Percentiles rank a stretch among this genome's conserved stretches.
These are phyloP conservation scores for Silene coronaria DNA, from an alignment of 179 eudicot species.

Conservation along the genomic window DNA sequence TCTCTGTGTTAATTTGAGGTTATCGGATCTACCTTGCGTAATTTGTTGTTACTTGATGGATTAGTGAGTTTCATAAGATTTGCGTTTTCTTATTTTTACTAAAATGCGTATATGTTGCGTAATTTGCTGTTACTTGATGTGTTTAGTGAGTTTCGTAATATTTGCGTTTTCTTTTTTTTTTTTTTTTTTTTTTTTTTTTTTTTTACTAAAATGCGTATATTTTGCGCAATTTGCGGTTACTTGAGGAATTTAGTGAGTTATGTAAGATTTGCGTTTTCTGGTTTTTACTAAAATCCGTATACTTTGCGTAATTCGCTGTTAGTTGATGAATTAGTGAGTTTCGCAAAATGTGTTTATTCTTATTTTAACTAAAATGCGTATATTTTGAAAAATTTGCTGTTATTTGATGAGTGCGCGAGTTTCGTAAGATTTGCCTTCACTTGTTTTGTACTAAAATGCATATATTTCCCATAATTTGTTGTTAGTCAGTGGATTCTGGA, in stretches of 20 bases:
- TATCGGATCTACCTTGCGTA: slow-evolving; percentile 16
- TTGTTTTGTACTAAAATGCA: not conserved
- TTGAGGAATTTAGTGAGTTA: not conserved
- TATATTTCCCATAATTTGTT: not conserved
- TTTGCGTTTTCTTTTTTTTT: not conserved
- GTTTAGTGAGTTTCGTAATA: not conserved
- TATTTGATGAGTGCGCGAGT: not conserved
- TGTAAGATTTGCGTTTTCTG: not conserved
- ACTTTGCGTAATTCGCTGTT: slow-evolving; percentile 3
- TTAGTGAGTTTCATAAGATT: not conserved
- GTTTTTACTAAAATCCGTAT: not conserved
- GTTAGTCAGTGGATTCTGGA: not conserved
- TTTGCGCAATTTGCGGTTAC: too few relatives aligned
- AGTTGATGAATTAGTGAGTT: not conserved
- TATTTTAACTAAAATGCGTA: not conserved
- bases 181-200: too few relatives aligned
- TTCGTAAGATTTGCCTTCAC: not conserved
- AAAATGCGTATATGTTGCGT: not conserved
- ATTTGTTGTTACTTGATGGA: not conserved
- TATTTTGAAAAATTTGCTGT: not conserved
- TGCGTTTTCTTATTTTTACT: not conserved
- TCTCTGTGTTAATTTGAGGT: slow-evolving; percentile 6
- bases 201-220: not conserved
- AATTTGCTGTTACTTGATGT: not conserved
- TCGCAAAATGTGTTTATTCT: not conserved